phyloP scores from a whole-genome alignment of 2,329 filamentous ascomycete species.

The Penicillium sp. region DNA sequence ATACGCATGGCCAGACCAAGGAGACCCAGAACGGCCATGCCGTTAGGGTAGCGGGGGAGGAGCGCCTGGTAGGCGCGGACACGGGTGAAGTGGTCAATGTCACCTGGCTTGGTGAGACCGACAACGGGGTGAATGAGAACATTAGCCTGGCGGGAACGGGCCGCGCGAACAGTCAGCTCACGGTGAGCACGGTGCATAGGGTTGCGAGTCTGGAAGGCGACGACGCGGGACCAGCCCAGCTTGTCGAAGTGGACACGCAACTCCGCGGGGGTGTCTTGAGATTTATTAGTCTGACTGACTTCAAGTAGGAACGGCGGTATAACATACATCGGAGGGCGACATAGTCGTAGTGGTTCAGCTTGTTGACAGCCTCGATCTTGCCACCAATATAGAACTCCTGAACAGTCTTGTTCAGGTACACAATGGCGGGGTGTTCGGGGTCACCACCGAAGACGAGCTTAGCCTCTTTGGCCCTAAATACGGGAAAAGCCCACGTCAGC shows the following conservation, averaged over 20 bases:
- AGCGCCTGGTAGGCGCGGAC: slow-evolving; percentile 98
- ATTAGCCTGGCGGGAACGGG: slow-evolving; percentile 92
- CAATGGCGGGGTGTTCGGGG: slow-evolving; percentile 85
- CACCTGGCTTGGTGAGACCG: slow-evolving; percentile 95
- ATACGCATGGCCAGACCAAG: slow-evolving; percentile 97
- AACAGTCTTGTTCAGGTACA: slow-evolving; percentile 76
- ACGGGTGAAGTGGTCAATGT: slow-evolving; percentile 99
- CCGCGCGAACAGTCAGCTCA: slow-evolving; percentile 94
- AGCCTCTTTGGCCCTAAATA: slow-evolving; percentile 72
- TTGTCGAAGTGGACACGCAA: slow-evolving; percentile 97
- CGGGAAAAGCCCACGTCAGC: slow-evolving; percentile 28
- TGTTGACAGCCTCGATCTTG: slow-evolving; percentile 92
- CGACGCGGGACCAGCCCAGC: slow-evolving; percentile 95
- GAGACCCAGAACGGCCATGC: slow-evolving; percentile 95
- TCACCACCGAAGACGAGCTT: slow-evolving; percentile 92
- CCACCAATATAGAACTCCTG: slow-evolving; percentile 91
- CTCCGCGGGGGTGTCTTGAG: slow-evolving; percentile 80
- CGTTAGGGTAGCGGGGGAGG: slow-evolving; percentile 94
- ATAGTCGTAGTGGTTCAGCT: slow-evolving; percentile 98
- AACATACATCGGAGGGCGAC: slow-evolving; percentile 83
- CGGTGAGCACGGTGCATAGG: slow-evolving; percentile 99
- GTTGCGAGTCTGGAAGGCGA: slow-evolving; percentile 98
- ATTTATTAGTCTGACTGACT: slow-evolving; percentile 5
- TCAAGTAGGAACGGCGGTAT: not conserved
- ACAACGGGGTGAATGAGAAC: slow-evolving; percentile 99